These are phyloP conservation scores for Telfairia occidentalis DNA, from an alignment of 331 rosid species.

Conservation along the genomic window DNA sequence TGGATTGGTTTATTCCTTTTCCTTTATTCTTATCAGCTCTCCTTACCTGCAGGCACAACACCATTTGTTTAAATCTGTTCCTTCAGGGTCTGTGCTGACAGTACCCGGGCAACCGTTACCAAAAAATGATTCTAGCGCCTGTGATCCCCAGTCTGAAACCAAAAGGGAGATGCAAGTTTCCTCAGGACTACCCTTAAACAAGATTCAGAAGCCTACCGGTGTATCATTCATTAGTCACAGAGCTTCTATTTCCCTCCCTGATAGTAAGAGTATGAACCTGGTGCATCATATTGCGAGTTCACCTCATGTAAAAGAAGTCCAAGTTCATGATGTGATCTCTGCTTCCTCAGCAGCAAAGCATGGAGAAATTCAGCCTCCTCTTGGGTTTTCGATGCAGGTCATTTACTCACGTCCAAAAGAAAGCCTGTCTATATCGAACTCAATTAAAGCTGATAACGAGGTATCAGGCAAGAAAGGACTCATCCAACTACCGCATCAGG, in stretches of 20 bases:
- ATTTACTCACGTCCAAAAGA: conserved; percentile 22
- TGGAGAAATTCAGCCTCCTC: conserved; percentile 29
- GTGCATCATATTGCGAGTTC: conserved; percentile 28
- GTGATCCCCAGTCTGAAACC: conserved; percentile 26
- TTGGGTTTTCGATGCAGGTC: conserved; percentile 14
- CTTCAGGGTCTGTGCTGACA: conserved; percentile 41
- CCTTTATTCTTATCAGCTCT: not conserved
- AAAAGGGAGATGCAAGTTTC: conserved; percentile 38
- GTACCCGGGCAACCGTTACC: conserved; percentile 52
- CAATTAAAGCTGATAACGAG: conserved; percentile 43
- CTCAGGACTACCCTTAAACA: conserved; percentile 28
- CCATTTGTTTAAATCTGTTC: conserved; percentile 25
- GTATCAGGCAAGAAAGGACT: conserved; percentile 34
- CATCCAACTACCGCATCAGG: conserved; percentile 43
- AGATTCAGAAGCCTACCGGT: conserved; percentile 51
- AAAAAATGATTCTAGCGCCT: conserved; percentile 35
- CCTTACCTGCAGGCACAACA: conserved; percentile 33
- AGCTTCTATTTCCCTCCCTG: conserved; percentile 26
- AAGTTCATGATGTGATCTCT: conserved; percentile 25
- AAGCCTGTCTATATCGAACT: conserved; percentile 37
- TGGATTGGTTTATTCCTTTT: not conserved
- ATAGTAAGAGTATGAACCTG: conserved; percentile 30
- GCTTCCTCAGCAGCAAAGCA: conserved; percentile 27
- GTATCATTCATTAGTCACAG: conserved; percentile 28
- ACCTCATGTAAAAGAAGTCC: conserved; percentile 32